Conservation (phyloP, 148 eudicot species). For the Bassia scoparia region DNA sequence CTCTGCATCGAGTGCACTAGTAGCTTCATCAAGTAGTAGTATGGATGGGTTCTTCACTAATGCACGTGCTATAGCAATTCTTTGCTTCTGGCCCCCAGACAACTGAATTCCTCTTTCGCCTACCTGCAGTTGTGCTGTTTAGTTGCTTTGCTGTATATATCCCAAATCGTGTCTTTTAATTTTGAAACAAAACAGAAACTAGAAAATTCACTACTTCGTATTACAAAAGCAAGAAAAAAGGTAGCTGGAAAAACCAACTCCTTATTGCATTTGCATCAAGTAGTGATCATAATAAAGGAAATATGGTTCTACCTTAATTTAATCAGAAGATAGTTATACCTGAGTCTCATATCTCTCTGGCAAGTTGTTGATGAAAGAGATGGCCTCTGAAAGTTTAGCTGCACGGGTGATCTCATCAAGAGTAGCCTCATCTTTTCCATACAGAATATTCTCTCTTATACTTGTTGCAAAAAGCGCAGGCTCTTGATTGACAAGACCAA, state of each 20-base stretch:
- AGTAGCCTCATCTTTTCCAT: slow-evolving; percentile 88
- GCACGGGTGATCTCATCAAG: slow-evolving; percentile 81
- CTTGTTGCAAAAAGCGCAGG: slow-evolving; percentile 97
- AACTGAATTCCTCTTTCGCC: slow-evolving; percentile 91
- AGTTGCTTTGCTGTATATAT: slow-evolving; percentile 2
- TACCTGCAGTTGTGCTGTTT: slow-evolving; percentile 47
- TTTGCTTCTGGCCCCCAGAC: slow-evolving; percentile 96
- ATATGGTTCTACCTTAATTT: background rate
- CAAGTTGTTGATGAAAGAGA: slow-evolving; percentile 77
- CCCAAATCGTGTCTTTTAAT: background rate
- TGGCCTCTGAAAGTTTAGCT: slow-evolving; percentile 92
- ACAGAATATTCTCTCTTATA: slow-evolving; percentile 83
- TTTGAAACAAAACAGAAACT: background rate
- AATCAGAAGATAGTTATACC: slow-evolving; percentile 36
- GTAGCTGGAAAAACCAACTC: background rate
- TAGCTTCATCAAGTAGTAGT: slow-evolving; percentile 89
- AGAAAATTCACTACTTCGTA: background rate
- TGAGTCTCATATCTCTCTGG: slow-evolving; percentile 96
- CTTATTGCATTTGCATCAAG: background rate
- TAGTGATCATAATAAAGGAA: background rate
- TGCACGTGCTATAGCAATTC: slow-evolving; percentile 93
- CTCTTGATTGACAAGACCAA: slow-evolving; percentile 93
- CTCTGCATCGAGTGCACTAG: slow-evolving; percentile 96
- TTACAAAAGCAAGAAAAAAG: background rate
- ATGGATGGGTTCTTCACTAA: slow-evolving; percentile 87